These are phyloP conservation scores for Talaromyces thailandensis DNA, from an alignment of 495 filamentous ascomycete species.

Conservation along the genomic window DNA sequence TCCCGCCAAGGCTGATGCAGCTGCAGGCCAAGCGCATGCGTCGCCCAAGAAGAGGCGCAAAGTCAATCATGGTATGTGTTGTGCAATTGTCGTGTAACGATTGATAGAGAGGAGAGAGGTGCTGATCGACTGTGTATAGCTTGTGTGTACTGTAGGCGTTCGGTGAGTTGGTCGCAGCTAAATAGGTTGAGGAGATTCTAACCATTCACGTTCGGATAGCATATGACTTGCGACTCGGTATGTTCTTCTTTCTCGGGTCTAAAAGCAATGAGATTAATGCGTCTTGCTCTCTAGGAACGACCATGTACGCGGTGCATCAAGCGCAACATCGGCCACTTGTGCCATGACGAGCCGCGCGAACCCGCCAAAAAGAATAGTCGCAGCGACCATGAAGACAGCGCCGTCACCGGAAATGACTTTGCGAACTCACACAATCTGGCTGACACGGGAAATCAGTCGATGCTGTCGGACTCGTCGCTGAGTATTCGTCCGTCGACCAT, in stretches of 20 bases:
- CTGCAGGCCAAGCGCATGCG: slow-evolving; percentile 30
- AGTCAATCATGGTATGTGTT: slow-evolving; percentile 90
- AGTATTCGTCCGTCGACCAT: slow-evolving; percentile 24
- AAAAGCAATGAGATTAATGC: slow-evolving; percentile 16
- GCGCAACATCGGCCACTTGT: slow-evolving; percentile 96
- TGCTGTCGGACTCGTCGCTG: slow-evolving; percentile 26
- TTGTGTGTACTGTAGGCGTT: slow-evolving; percentile 98
- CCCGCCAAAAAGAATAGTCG: slow-evolving; percentile 63
- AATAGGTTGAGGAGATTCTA: background rate
- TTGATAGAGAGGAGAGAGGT: slow-evolving; percentile 1
- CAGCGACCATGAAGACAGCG: slow-evolving; percentile 57
- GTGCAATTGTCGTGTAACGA: slow-evolving; percentile 5
- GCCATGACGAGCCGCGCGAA: slow-evolving; percentile 94
- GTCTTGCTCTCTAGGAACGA: slow-evolving; percentile 54
- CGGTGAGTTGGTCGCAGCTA: slow-evolving; percentile 54
- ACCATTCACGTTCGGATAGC: slow-evolving; percentile 42
- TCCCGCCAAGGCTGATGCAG: slow-evolving; percentile 28
- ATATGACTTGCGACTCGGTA: slow-evolving; percentile 99
- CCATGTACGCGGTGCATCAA: slow-evolving; percentile 98
- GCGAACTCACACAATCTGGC: slow-evolving; percentile 29
- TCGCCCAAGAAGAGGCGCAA: slow-evolving; percentile 95
- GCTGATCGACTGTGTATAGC: slow-evolving; percentile 47
- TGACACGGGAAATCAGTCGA: slow-evolving; percentile 35
- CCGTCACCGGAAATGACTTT: slow-evolving; percentile 39
- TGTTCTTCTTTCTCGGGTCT: slow-evolving; percentile 33